Percentiles rank a stretch among this genome's conserved stretches.
These are phyloP conservation scores for Fraxinus velutina DNA, from an alignment of 305 asterid species.

Conservation along the genomic window DNA sequence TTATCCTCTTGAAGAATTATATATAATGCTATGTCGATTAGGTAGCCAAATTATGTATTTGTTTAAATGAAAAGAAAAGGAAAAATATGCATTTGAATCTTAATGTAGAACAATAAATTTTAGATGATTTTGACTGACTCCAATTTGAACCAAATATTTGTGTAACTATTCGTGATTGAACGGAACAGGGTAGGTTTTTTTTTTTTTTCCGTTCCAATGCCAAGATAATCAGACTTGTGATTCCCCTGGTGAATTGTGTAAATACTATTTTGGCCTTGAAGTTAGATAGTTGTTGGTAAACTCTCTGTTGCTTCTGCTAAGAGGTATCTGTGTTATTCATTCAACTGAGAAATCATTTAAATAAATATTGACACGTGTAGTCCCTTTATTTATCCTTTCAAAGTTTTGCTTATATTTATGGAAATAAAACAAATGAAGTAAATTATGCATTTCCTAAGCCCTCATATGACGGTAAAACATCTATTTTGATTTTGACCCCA, in stretches of 20 bases:
- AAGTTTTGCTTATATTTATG: background rate
- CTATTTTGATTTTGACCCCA: background rate
- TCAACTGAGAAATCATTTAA: background rate
- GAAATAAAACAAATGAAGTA: background rate
- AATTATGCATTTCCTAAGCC: background rate
- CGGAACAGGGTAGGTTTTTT: background rate
- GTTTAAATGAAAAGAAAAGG: background rate
- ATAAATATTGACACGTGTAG: background rate
- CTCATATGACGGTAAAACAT: background rate
- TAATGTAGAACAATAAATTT: background rate
- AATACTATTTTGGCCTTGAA: background rate
- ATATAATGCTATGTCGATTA: background rate
- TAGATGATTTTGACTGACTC: background rate
- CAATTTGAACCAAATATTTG: background rate
- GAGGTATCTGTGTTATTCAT: background rate
- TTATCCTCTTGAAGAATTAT: background rate
- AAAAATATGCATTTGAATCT: background rate
- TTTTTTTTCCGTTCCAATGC: background rate
- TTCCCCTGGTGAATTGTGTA: background rate
- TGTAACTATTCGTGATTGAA: background rate
- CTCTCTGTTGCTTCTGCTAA: background rate
- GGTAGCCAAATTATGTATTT: background rate
- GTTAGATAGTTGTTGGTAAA: background rate
- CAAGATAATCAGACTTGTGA: background rate
- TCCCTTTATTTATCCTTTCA: background rate